Percentiles rank a stretch among this genome's conserved stretches.
Conservation (phyloP, 345 rosid genomes). For the Linum lewisii region DNA sequence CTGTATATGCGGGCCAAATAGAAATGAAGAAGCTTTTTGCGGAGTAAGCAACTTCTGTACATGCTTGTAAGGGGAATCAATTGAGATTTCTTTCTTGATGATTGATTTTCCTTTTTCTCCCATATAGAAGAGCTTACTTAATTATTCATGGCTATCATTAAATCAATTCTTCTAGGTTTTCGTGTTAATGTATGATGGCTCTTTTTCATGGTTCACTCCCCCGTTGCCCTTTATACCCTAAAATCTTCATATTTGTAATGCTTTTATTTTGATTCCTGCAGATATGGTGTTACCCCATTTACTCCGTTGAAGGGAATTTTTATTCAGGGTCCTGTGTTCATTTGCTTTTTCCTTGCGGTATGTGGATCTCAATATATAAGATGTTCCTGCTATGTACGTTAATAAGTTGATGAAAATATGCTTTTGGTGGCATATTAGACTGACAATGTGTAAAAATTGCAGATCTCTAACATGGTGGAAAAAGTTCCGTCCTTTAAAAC, state of each 20-base stretch:
- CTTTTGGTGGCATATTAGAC: neutral
- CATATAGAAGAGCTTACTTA: neutral
- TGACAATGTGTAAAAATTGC: conserved; percentile 4
- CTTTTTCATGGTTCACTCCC: too few relatives aligned
- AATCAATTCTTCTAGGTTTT: neutral
- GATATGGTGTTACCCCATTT: conserved; percentile 5
- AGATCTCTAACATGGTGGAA: conserved; percentile 80
- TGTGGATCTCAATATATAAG: neutral
- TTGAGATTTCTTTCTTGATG: neutral
- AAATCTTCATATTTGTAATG: neutral
- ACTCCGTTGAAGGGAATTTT: conserved; percentile 3
- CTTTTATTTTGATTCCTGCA: conserved; percentile 1
- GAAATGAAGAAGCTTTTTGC: neutral
- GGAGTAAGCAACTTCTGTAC: conserved; percentile 5
- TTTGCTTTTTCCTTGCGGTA: conserved; percentile 4
- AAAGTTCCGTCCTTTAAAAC: conserved; percentile 74
- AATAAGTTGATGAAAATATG: neutral
- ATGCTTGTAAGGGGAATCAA: neutral
- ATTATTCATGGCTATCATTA: neutral
- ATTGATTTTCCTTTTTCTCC: neutral
- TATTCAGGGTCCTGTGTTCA: conserved; percentile 4
- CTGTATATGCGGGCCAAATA: neutral
- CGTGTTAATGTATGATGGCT: too few relatives aligned
- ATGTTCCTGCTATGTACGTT: neutral
- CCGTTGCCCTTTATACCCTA: neutral